Conservation (phyloP, 2,329 filamentous ascomycete species). For the Chrysoporthe deuterocubensis region DNA sequence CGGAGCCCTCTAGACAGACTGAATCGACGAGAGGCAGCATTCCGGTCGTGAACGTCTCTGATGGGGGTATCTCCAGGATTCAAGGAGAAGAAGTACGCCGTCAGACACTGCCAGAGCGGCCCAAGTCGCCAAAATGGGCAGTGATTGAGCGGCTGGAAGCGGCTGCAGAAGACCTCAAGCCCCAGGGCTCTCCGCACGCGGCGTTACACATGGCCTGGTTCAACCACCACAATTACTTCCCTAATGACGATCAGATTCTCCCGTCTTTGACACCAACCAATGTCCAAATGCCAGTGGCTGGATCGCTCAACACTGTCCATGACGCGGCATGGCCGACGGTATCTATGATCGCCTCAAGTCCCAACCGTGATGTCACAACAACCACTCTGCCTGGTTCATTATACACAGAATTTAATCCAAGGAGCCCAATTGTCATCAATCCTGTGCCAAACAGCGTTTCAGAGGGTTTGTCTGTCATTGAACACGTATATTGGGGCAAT, state of each 20-base stretch:
- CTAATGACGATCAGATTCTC: not conserved
- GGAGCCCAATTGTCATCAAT: not conserved
- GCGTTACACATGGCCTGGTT: not conserved
- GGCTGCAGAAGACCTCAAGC: slow-evolving; percentile 6
- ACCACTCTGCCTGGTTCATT: not conserved
- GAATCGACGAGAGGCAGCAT: not conserved
- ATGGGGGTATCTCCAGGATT: not conserved
- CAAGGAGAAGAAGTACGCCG: not conserved
- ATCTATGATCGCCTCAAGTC: not conserved
- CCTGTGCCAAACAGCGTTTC: not conserved
- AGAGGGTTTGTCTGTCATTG: not conserved
- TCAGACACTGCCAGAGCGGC: slow-evolving; percentile 11
- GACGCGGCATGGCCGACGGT: not conserved
- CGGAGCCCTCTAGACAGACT: slow-evolving; percentile 34
- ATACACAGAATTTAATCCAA: not conserved
- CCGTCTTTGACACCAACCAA: not conserved
- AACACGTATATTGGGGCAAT: no score
- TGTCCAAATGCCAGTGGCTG: not conserved
- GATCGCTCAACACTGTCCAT: not conserved
- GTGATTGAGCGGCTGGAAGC: slow-evolving; percentile 25
- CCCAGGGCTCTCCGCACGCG: not conserved
- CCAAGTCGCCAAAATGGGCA: slow-evolving; percentile 22
- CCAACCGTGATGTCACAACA: not conserved
- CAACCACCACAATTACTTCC: not conserved
- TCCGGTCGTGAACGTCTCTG: not conserved